phyloP scores from a whole-genome alignment of 192 early-diverging fungal species.

The Physocladia obscura region DNA sequence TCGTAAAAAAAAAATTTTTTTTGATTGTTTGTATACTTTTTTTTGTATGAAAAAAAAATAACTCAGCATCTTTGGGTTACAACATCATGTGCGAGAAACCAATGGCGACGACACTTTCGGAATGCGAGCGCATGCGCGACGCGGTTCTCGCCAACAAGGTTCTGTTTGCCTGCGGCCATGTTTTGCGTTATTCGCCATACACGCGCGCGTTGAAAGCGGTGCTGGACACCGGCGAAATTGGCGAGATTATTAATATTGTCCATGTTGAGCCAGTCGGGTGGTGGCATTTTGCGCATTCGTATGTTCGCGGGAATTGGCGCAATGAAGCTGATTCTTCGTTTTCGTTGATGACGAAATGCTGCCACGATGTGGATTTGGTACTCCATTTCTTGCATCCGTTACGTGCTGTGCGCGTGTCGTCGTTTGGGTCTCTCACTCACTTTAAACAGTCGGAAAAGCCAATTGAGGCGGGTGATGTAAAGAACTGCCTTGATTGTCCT shows the following conservation, averaged over 20 bases:
- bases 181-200: constrained; percentile 55
- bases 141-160: constrained; percentile 45
- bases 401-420: constrained; percentile 45
- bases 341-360: constrained; percentile 62
- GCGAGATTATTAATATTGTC: constrained; percentile 61
- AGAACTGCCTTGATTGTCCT: constrained; percentile 55
- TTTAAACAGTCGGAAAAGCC: constrained; percentile 61
- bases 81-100: constrained; percentile 71
- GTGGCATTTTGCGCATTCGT: constrained; percentile 68
- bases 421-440: constrained; percentile 62
- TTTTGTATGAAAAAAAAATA: no score
- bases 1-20: no score
- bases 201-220: constrained; percentile 57
- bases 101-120: constrained; percentile 52
- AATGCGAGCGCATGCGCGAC: constrained; percentile 50
- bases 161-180: constrained; percentile 40
- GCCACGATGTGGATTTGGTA: constrained; percentile 59
- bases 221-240: constrained; percentile 52
- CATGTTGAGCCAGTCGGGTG: constrained; percentile 65
- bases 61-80: constrained; percentile 39
- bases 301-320: constrained; percentile 66
- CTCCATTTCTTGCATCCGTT: constrained; percentile 33
- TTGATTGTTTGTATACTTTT: no score
- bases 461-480: constrained; percentile 54
- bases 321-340: constrained; percentile 56